Percentiles rank a stretch among this genome's conserved stretches.
Conservation (phyloP, 179 eudicot genomes). For the Beta lomatogona region DNA sequence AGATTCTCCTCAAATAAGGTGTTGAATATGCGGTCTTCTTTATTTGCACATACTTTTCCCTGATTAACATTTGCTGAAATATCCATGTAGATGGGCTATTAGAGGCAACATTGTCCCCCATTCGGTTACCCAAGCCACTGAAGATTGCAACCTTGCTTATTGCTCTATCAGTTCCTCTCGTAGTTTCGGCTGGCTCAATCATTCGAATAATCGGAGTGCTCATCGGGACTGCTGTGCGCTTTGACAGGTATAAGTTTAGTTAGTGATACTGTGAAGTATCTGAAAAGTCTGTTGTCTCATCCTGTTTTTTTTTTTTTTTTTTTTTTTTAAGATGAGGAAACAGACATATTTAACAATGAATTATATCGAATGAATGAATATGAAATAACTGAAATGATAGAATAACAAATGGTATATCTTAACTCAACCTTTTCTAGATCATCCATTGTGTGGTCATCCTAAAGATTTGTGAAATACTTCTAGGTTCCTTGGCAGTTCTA, state of each 20-base stretch:
- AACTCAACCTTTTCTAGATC: too few relatives aligned
- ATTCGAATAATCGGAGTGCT: slow-evolving; percentile 59
- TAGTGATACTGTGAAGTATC: background rate
- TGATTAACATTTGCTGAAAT: slow-evolving; percentile 34
- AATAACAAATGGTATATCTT: too few relatives aligned
- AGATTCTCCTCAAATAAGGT: background rate
- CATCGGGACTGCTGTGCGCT: slow-evolving; percentile 75
- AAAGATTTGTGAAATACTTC: too few relatives aligned
- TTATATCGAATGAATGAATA: too few relatives aligned
- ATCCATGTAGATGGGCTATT: slow-evolving; percentile 76
- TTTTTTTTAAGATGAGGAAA: background rate
- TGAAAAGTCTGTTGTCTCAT: background rate
- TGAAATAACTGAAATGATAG: too few relatives aligned
- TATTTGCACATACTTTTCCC: slow-evolving; percentile 1
- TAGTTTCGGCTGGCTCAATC: slow-evolving; percentile 76
- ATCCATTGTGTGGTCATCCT: too few relatives aligned
- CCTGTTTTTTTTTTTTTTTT: background rate
- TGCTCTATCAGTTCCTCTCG: slow-evolving; percentile 67
- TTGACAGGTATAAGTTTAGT: slow-evolving; percentile 60
- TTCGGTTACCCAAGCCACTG: slow-evolving; percentile 80
- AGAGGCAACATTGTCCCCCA: slow-evolving; percentile 93
- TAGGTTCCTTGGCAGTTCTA: too few relatives aligned
- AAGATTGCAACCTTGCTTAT: slow-evolving; percentile 75
- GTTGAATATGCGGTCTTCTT: background rate
- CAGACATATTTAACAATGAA: too few relatives aligned